Evolutionary conservation across 306 rosid genomes (phyloP).

Genomic region (Canavalia ensiformis): DNA sequence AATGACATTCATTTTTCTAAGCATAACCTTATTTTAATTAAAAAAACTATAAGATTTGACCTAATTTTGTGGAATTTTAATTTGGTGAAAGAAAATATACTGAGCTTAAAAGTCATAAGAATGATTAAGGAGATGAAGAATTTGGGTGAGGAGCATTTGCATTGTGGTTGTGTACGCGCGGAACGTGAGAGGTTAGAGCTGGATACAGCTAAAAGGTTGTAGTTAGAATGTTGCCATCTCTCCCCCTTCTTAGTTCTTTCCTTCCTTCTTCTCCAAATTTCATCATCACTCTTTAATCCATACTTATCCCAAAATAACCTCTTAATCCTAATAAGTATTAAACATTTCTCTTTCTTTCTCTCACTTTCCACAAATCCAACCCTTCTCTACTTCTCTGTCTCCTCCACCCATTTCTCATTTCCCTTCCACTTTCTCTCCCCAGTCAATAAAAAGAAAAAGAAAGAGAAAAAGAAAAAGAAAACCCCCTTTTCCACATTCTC

Average conservation of each 20-base stretch:
- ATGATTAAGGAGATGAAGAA: not conserved
- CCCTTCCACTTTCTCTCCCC: conserved; percentile 41
- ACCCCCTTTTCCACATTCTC: not conserved
- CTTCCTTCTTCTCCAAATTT: not conserved
- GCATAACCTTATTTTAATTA: too few species aligned
- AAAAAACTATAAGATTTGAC: too few species aligned
- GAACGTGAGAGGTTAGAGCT: not conserved
- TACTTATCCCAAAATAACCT: not conserved
- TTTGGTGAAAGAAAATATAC: conserved; percentile 1
- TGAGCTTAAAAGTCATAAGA: conserved; percentile 13
- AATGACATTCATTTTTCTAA: too few species aligned
- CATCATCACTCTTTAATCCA: not conserved
- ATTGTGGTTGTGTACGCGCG: conserved; percentile 42
- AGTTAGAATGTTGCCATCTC: conserved; percentile 56
- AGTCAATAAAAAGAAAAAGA: too few species aligned
- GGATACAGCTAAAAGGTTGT: conserved; percentile 46
- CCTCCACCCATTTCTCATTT: not conserved
- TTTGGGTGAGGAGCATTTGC: not conserved
- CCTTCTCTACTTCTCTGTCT: not conserved
- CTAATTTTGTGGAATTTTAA: not conserved
- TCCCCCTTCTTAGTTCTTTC: not conserved
- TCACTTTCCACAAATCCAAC: not conserved
- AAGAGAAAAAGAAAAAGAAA: not conserved
- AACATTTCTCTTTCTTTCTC: not conserved
- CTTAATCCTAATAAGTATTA: not conserved